Percentiles rank a stretch among this genome's conserved stretches.
These are phyloP conservation scores for Aspergillus sclerotialis DNA, from an alignment of 2,329 filamentous ascomycete species.

Conservation along the genomic window DNA sequence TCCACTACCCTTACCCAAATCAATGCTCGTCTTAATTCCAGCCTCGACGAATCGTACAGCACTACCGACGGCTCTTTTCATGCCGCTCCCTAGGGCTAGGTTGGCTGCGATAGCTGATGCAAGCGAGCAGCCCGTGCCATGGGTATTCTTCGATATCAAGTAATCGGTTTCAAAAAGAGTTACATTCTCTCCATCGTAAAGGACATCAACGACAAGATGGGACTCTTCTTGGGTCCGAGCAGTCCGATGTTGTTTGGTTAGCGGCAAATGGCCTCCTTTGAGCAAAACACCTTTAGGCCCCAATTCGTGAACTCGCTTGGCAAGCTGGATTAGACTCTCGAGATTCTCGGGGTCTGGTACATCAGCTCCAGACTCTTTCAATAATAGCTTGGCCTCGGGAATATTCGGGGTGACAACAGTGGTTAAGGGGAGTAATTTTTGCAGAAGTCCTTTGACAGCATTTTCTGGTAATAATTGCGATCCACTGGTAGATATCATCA, in stretches of 20 bases:
- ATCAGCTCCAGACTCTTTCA: slow-evolving; percentile 33
- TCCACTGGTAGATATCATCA: slow-evolving; percentile 65
- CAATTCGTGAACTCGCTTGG: slow-evolving; percentile 56
- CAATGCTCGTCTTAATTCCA: slow-evolving; percentile 51
- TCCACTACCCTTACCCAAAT: slow-evolving; percentile 53
- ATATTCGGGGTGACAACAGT: slow-evolving; percentile 44
- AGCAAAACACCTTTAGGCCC: slow-evolving; percentile 76
- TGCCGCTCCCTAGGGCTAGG: slow-evolving; percentile 44
- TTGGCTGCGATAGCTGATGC: slow-evolving; percentile 67
- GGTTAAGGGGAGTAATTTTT: slow-evolving; percentile 36
- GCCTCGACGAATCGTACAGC: slow-evolving; percentile 56
- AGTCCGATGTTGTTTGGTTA: slow-evolving; percentile 56
- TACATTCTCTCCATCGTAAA: slow-evolving; percentile 56
- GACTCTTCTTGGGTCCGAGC: slow-evolving; percentile 55
- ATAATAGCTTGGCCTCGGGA: slow-evolving; percentile 39
- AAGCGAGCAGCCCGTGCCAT: slow-evolving; percentile 90
- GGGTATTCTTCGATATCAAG: slow-evolving; percentile 70
- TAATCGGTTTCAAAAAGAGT: slow-evolving; percentile 64
- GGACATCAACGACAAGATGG: slow-evolving; percentile 66
- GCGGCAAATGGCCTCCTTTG: slow-evolving; percentile 85
- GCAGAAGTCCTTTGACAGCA: slow-evolving; percentile 34
- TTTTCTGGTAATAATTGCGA: slow-evolving; percentile 39
- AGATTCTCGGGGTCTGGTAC: slow-evolving; percentile 48
- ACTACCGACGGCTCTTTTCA: slow-evolving; percentile 46
- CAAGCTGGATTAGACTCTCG: slow-evolving; percentile 62